These are phyloP conservation scores for Penicillium salamii DNA, from an alignment of 495 filamentous ascomycete genomes.

Conservation along the genomic window DNA sequence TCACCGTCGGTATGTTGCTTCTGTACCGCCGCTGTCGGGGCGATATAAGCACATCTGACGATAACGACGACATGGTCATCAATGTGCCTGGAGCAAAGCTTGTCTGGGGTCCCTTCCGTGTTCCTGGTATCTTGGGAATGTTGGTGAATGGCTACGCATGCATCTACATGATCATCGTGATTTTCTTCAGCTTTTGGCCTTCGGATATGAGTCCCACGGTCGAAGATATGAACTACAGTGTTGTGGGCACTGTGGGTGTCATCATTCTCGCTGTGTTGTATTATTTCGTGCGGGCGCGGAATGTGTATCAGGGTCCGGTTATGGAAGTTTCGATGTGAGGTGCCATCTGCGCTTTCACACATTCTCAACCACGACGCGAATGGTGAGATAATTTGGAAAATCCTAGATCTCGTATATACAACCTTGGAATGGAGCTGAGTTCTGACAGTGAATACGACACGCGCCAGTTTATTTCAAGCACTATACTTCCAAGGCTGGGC, in stretches of 20 bases:
- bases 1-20: conserved; percentile 37
- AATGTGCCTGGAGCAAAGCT: conserved; percentile 26
- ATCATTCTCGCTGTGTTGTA: conserved; percentile 32
- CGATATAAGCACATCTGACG: conserved; percentile 14
- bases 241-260: conserved; percentile 35
- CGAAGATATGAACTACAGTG: conserved; percentile 46
- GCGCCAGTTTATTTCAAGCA: no score
- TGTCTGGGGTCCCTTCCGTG: conserved; percentile 36
- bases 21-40: conserved; percentile 36
- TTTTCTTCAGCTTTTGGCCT: conserved; percentile 48
- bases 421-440: no score
- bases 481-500: no score
- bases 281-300: conserved; percentile 27
- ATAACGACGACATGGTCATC: conserved; percentile 11
- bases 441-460: no score
- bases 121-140: conserved; percentile 43
- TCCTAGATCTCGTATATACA: no score
- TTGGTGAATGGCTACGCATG: conserved; percentile 41
- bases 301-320: conserved; percentile 28
- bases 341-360: no score
- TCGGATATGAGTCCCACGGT: conserved; percentile 27
- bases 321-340: conserved; percentile 8
- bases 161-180: conserved; percentile 33
- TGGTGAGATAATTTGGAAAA: no score
- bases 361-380: no score